These are phyloP conservation scores for Ilyonectria robusta DNA, from an alignment of 2,329 filamentous ascomycete species.

Conservation along the genomic window DNA sequence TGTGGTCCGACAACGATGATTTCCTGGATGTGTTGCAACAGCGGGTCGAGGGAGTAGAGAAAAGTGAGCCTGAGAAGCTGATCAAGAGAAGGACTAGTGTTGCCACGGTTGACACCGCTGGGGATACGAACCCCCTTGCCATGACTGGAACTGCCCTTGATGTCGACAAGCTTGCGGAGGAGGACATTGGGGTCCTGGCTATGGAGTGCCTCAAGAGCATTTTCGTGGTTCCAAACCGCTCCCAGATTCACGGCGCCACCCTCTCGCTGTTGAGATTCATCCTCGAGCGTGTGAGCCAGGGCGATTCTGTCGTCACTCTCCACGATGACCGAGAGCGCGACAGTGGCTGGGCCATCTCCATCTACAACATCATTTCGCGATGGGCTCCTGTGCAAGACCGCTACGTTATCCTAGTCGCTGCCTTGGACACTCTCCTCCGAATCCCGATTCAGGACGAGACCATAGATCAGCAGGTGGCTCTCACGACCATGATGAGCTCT, in stretches of 20 bases:
- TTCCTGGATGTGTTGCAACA: slow-evolving; percentile 78
- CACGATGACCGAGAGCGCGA: slow-evolving; percentile 60
- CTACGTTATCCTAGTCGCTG: slow-evolving; percentile 88
- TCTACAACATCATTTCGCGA: slow-evolving; percentile 84
- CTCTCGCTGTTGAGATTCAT: slow-evolving; percentile 82
- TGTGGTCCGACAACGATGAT: slow-evolving; percentile 81
- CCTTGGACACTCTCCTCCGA: slow-evolving; percentile 81
- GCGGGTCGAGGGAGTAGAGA: slow-evolving; percentile 78
- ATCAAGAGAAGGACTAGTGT: slow-evolving; percentile 81
- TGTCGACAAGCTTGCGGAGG: slow-evolving; percentile 89
- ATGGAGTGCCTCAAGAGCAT: slow-evolving; percentile 90
- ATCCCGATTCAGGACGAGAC: slow-evolving; percentile 79
- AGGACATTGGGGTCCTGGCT: slow-evolving; percentile 88
- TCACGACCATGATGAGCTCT: slow-evolving; percentile 85
- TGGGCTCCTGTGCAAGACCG: slow-evolving; percentile 97
- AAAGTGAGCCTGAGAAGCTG: slow-evolving; percentile 74
- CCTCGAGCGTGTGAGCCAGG: slow-evolving; percentile 68
- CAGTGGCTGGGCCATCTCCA: slow-evolving; percentile 83
- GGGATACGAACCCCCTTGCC: slow-evolving; percentile 77
- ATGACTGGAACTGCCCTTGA: slow-evolving; percentile 87
- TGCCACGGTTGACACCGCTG: slow-evolving; percentile 76
- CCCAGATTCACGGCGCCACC: slow-evolving; percentile 85
- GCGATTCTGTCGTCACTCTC: slow-evolving; percentile 67
- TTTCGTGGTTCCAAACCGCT: slow-evolving; percentile 84
- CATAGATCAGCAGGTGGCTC: slow-evolving; percentile 79